Conservation (phyloP, 257 asterid species). For the Solanum sitiens region DNA sequence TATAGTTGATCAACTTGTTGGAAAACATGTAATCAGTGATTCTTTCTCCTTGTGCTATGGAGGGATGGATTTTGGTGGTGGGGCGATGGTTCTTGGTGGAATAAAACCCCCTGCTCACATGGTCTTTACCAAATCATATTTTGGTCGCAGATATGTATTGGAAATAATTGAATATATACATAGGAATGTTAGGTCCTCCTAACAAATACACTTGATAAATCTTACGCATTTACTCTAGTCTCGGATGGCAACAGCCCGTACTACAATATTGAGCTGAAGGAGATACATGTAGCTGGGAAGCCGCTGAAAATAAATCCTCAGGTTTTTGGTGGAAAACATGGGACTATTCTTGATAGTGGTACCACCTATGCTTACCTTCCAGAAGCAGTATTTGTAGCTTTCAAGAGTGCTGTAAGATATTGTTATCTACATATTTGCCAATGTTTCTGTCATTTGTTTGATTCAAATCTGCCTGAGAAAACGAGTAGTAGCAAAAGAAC, state of each 20-base stretch:
- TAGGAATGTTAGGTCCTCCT: slow-evolving; percentile 72
- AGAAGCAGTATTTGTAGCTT: slow-evolving; percentile 62
- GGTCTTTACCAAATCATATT: slow-evolving; percentile 70
- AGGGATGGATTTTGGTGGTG: slow-evolving; percentile 96
- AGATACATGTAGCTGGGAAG: slow-evolving; percentile 92
- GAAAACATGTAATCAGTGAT: slow-evolving; percentile 67
- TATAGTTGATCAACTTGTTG: slow-evolving; percentile 88
- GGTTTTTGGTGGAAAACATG: slow-evolving; percentile 78
- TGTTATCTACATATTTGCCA: not conserved
- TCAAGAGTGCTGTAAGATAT: slow-evolving; percentile 72
- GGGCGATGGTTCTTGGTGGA: slow-evolving; percentile 95
- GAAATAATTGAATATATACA: slow-evolving; percentile 13
- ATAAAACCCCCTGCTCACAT: slow-evolving; percentile 57
- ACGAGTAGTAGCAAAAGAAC: not conserved
- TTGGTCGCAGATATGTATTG: slow-evolving; percentile 68
- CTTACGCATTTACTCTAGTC: slow-evolving; percentile 98
- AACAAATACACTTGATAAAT: slow-evolving; percentile 77
- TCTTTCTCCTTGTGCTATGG: slow-evolving; percentile 96
- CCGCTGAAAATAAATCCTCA: slow-evolving; percentile 41
- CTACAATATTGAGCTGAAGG: slow-evolving; percentile 92
- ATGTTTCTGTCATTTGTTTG: not conserved
- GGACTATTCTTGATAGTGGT: slow-evolving; percentile 89
- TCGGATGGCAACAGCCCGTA: slow-evolving; percentile 98
- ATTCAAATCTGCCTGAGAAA: not conserved
- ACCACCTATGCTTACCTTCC: slow-evolving; percentile 96